A percentile compares a stretch with the other conserved stretches of the same genome.
Evolutionary conservation across 495 filamentous ascomycete species (phyloP).

Genomic region (Darksidea phi): DNA sequence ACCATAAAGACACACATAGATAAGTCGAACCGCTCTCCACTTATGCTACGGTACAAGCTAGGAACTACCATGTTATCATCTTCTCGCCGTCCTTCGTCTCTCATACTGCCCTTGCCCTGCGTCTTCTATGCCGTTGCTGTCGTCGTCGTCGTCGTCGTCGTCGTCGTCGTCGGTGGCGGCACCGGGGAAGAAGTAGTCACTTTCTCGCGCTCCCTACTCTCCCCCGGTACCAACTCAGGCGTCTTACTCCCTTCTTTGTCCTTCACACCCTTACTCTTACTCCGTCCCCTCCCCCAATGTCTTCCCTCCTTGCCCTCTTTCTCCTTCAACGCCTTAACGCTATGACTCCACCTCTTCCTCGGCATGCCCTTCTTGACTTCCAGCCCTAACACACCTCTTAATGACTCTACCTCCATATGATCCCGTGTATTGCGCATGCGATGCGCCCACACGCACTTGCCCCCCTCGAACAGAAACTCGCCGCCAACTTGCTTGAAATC

Average conservation of each 20-base stretch:
- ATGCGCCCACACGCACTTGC: slow-evolving; percentile 73
- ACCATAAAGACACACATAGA: too few relatives aligned
- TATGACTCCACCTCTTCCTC: slow-evolving; percentile 34
- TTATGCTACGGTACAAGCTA: too few relatives aligned
- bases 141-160: too few relatives aligned
- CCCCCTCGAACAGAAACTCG: slow-evolving; percentile 78
- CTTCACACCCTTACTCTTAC: slow-evolving; percentile 22
- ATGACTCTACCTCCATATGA: slow-evolving; percentile 66
- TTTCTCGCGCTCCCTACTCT: background rate
- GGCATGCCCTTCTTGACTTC: slow-evolving; percentile 41
- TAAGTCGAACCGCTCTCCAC: too few relatives aligned
- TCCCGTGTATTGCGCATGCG: slow-evolving; percentile 79
- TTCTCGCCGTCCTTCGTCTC: too few relatives aligned
- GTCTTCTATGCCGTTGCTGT: too few relatives aligned
- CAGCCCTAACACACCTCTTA: slow-evolving; percentile 62
- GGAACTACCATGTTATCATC: too few relatives aligned
- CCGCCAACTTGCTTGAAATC: slow-evolving; percentile 73
- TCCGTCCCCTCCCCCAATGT: slow-evolving; percentile 21
- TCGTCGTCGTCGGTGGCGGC: background rate
- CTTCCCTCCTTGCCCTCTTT: slow-evolving; percentile 28
- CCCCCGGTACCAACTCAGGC: slow-evolving; percentile 4
- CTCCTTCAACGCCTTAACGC: slow-evolving; percentile 19
- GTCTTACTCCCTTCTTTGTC: slow-evolving; percentile 7
- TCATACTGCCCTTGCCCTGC: too few relatives aligned
- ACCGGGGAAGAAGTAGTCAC: too few relatives aligned